These are phyloP conservation scores for Knufia fluminis DNA, from an alignment of 2,329 filamentous ascomycete genomes.

Conservation along the genomic window DNA sequence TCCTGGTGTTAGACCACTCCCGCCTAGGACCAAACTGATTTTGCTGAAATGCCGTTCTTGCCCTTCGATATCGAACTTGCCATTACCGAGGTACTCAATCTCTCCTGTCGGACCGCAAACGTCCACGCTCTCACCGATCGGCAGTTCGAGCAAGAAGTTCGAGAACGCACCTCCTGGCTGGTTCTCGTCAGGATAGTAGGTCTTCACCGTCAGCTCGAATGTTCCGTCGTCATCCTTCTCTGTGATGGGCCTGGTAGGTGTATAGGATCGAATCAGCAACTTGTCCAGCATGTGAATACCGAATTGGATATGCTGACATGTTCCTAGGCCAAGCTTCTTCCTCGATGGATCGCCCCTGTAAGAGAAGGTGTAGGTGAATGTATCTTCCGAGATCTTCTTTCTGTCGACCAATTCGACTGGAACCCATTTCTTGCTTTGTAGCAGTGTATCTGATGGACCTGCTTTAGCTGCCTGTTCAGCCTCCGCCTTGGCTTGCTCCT, in stretches of 20 bases:
- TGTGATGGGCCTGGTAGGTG: slow-evolving; percentile 40
- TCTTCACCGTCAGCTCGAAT: slow-evolving; percentile 44
- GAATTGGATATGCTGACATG: slow-evolving; percentile 45
- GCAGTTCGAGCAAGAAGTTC: slow-evolving; percentile 45
- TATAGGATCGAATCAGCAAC: slow-evolving; percentile 44
- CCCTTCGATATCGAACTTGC: slow-evolving; percentile 38
- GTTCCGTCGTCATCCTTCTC: slow-evolving; percentile 33
- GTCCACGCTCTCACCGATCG: slow-evolving; percentile 41
- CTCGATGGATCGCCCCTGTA: slow-evolving; percentile 13
- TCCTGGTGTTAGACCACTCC: slow-evolving; percentile 44
- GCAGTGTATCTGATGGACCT: slow-evolving; percentile 22
- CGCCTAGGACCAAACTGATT: slow-evolving; percentile 43
- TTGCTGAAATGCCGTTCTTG: slow-evolving; percentile 34
- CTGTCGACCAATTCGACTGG: slow-evolving; percentile 35
- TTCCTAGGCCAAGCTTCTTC: slow-evolving; percentile 39
- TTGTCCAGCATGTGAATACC: slow-evolving; percentile 45
- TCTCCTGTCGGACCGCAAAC: slow-evolving; percentile 44
- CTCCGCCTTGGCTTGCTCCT: slow-evolving; percentile 33
- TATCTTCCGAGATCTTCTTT: slow-evolving; percentile 36
- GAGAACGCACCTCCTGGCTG: slow-evolving; percentile 47
- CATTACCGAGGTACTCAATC: slow-evolving; percentile 41
- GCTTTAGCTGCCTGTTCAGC: slow-evolving; percentile 31
- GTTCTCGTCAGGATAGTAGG: slow-evolving; percentile 39
- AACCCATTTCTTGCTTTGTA: slow-evolving; percentile 40
- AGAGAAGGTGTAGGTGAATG: slow-evolving; percentile 38